Evolutionary conservation across 1,284 basidiomycete genomes (phyloP).

Genomic region (Ustilago trichophora): DNA sequence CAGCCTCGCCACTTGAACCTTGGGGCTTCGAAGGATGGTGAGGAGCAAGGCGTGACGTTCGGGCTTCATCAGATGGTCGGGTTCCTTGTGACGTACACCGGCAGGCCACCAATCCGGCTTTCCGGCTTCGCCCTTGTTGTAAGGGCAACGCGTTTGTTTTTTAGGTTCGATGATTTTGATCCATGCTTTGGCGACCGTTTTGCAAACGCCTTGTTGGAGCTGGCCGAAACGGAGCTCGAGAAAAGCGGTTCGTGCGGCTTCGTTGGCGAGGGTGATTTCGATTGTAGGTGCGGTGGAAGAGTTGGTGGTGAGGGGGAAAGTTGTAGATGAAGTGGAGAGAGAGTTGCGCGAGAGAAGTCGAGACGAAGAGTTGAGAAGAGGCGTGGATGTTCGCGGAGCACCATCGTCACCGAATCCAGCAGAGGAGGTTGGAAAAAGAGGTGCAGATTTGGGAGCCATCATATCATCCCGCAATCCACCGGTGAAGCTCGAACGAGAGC

Average conservation of each 20-base stretch:
- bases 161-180: constrained; percentile 70
- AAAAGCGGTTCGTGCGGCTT: constrained; percentile 54
- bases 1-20: constrained; percentile 67
- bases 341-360: constrained; percentile 8
- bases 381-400: constrained; percentile 15
- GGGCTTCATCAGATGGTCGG: constrained; percentile 69
- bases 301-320: background rate
- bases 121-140: constrained; percentile 70
- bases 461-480: background rate
- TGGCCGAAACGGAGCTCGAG: constrained; percentile 65
- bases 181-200: constrained; percentile 70
- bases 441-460: constrained; percentile 43
- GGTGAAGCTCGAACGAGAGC: constrained; percentile 5
- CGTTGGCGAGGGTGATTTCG: constrained; percentile 33
- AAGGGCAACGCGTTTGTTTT: constrained; percentile 70
- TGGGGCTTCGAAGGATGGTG: constrained; percentile 68
- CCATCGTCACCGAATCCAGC: background rate
- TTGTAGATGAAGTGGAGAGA: background rate
- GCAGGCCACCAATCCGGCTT: constrained; percentile 71
- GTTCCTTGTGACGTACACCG: constrained; percentile 70
- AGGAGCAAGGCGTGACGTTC: constrained; percentile 69
- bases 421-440: constrained; percentile 23
- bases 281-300: background rate
- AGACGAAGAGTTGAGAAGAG: constrained; percentile 5
- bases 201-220: constrained; percentile 70